phyloP scores from a whole-genome alignment of 108 stramenopile genomes.

The Pseudonitzschia multistriata region DNA sequence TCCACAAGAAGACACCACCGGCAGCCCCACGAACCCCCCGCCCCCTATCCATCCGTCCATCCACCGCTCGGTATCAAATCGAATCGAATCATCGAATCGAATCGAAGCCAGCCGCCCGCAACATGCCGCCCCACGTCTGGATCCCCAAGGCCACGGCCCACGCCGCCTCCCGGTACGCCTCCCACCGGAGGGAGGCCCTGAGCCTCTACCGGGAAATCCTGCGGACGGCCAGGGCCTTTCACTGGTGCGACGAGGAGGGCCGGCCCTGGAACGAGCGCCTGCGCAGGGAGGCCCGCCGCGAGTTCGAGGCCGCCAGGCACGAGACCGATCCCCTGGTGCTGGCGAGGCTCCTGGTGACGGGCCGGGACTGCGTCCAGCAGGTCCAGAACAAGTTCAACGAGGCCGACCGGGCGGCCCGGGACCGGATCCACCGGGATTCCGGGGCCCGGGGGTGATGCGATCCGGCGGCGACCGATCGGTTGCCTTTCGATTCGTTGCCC shows the following conservation, averaged over 20 bases:
- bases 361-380: slow-evolving; percentile 89
- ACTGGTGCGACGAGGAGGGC: slow-evolving; percentile 76
- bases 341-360: slow-evolving; percentile 88
- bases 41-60: too few relatives aligned
- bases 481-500: too few relatives aligned
- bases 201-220: slow-evolving; percentile 85
- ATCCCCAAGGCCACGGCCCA: slow-evolving; percentile 28
- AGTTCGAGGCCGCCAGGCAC: slow-evolving; percentile 81
- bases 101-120: too few relatives aligned
- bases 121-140: slow-evolving; percentile 51
- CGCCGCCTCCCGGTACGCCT: slow-evolving; percentile 34
- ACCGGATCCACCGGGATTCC: slow-evolving; percentile 74
- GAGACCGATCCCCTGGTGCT: slow-evolving; percentile 91
- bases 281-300: slow-evolving; percentile 75
- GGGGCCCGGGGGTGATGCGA: slow-evolving; percentile 4
- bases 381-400: slow-evolving; percentile 89
- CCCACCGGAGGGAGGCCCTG: slow-evolving; percentile 65
- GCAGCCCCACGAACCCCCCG: too few relatives aligned
- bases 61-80: too few relatives aligned
- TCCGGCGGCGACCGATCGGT: neutral
- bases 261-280: slow-evolving; percentile 79
- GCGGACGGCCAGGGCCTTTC: slow-evolving; percentile 88
- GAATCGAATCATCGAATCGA: neutral
- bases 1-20: too few relatives aligned
- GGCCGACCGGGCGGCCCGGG: slow-evolving; percentile 77